phyloP scores from a whole-genome alignment of 306 rosid species.

The Urtica urens region DNA sequence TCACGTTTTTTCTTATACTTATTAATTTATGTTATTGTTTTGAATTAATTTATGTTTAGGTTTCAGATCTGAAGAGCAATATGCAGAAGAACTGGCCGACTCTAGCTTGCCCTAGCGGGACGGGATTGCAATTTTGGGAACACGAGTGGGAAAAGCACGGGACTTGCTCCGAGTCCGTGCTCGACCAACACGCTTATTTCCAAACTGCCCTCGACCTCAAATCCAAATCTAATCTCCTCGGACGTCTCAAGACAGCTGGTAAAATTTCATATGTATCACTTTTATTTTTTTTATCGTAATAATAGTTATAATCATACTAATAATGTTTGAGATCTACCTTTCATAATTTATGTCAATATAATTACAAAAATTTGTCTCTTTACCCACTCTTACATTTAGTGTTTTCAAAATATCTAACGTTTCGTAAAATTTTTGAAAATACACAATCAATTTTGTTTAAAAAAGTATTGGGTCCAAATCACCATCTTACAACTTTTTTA shows the following conservation, averaged over 20 bases:
- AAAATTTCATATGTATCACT: neutral
- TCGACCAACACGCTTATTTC: conserved; percentile 56
- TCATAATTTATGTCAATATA: too few species aligned
- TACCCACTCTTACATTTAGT: too few species aligned
- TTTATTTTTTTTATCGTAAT: neutral
- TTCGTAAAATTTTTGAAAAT: too few species aligned
- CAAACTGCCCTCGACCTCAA: conserved; percentile 39
- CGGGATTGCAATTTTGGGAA: conserved; percentile 43
- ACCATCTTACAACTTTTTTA: too few species aligned
- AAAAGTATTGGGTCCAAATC: too few species aligned
- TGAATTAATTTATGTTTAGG: conserved; percentile 1
- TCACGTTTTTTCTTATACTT: too few species aligned
- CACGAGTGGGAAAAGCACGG: conserved; percentile 83
- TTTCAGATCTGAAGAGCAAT: conserved; percentile 22
- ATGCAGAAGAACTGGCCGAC: conserved; percentile 57
- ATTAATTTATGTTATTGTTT: too few species aligned
- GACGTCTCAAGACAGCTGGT: conserved; percentile 45
- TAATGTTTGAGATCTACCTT: too few species aligned
- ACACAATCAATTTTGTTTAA: too few species aligned
- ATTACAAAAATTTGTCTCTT: too few species aligned
- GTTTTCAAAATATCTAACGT: too few species aligned
- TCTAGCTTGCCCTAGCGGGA: conserved; percentile 60
- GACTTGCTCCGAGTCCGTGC: conserved; percentile 58
- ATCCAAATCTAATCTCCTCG: conserved; percentile 32
- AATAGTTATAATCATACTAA: too few species aligned